phyloP scores from a whole-genome alignment of 2,329 filamentous ascomycete species.

The Fusarium paranaense region DNA sequence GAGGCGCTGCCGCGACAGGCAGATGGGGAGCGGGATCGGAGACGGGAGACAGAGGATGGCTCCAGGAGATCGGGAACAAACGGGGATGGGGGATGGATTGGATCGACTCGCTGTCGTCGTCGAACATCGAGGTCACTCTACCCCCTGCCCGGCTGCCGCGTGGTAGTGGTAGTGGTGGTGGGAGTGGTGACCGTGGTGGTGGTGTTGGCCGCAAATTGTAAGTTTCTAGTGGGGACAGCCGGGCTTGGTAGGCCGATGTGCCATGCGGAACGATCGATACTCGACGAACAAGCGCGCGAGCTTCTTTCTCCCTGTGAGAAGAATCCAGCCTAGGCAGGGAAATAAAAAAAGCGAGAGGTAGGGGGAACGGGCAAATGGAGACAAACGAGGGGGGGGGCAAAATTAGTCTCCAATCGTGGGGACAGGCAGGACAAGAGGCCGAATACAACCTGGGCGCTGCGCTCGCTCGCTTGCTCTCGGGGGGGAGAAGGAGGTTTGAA shows the following conservation, averaged over 20 bases:
- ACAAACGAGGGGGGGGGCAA: neutral
- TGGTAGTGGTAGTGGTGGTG: conserved; percentile 40
- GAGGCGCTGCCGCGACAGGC: conserved; percentile 12
- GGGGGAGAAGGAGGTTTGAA: neutral
- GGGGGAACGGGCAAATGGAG: conserved; percentile 10
- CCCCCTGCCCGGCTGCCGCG: conserved; percentile 42
- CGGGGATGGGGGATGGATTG: conserved; percentile 10
- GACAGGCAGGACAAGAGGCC: conserved; percentile 2
- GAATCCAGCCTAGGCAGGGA: conserved; percentile 3
- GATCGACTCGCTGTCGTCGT: conserved; percentile 27
- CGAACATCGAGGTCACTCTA: conserved; percentile 37
- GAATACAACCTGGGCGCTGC: conserved; percentile 7
- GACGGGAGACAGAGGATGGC: conserved; percentile 10
- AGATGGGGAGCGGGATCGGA: conserved; percentile 30
- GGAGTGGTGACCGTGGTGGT: conserved; percentile 43
- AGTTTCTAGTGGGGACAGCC: conserved; percentile 39
- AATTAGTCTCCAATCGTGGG: conserved; percentile 6
- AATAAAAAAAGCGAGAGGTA: conserved; percentile 20
- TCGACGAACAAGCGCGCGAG: conserved; percentile 38
- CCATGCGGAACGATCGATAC: conserved; percentile 40
- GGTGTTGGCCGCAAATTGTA: conserved; percentile 40
- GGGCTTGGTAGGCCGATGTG: conserved; percentile 36
- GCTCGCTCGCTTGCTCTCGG: conserved; percentile 4
- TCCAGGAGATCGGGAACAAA: conserved; percentile 28
- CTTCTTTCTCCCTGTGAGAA: conserved; percentile 13